Conservation (phyloP, 2,329 filamentous ascomycete genomes). For the Tolypocladium ophioglossoides region DNA sequence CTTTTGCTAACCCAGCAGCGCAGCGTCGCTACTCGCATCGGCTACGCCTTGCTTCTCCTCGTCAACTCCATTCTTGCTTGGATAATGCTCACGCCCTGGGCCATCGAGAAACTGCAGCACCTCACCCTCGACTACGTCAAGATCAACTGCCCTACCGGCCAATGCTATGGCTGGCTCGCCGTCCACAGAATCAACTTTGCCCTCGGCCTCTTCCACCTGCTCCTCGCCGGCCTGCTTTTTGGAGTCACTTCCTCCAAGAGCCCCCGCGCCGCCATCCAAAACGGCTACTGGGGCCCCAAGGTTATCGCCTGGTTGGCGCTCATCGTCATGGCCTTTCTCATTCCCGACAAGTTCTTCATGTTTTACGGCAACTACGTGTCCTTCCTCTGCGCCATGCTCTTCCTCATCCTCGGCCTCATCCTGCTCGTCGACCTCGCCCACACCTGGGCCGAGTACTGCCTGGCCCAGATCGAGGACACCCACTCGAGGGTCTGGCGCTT, state of each 20-base stretch:
- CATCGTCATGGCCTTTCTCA: slow-evolving; percentile 87
- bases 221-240: slow-evolving; percentile 74
- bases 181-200: slow-evolving; percentile 98
- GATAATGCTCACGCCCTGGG: slow-evolving; percentile 99
- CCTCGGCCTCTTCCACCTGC: slow-evolving; percentile 83
- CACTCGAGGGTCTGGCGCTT: slow-evolving; percentile 79
- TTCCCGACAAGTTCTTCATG: slow-evolving; percentile 89
- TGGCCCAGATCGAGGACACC: slow-evolving; percentile 82
- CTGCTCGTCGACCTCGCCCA: slow-evolving; percentile 92
- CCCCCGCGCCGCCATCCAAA: slow-evolving; percentile 79
- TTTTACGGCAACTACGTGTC: slow-evolving; percentile 94
- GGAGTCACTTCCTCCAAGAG: slow-evolving; percentile 83
- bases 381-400: slow-evolving; percentile 79
- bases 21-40: slow-evolving; percentile 93
- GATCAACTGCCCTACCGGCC: slow-evolving; percentile 80
- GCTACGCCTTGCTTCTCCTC: slow-evolving; percentile 87
- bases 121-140: slow-evolving; percentile 92
- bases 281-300: slow-evolving; percentile 99
- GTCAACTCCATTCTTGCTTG: slow-evolving; percentile 95
- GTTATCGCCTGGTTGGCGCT: slow-evolving; percentile 79
- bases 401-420: slow-evolving; percentile 84
- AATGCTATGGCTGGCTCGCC: slow-evolving; percentile 92
- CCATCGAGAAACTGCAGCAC: slow-evolving; percentile 87
- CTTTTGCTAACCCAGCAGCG: neutral
- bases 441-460: slow-evolving; percentile 93